These are phyloP conservation scores for Pleurotus platypus DNA, from an alignment of 768 basidiomycete genomes.

Conservation along the genomic window DNA sequence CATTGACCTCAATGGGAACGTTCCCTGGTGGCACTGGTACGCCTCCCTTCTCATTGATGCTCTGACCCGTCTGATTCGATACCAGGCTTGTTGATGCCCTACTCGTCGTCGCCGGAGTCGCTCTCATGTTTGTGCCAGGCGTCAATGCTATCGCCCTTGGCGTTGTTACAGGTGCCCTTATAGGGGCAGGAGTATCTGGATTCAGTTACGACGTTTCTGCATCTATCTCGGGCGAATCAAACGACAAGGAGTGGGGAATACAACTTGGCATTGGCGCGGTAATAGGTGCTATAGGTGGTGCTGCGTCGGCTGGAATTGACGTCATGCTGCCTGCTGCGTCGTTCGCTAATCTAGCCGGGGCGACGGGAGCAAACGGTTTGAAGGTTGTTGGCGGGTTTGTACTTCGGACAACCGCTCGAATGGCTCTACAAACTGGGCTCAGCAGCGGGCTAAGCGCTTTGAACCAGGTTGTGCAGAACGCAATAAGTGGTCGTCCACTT, in stretches of 20 bases:
- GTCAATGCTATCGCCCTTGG: background rate
- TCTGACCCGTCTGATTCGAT: background rate
- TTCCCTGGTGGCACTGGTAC: conserved; percentile 13
- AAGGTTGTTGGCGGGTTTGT: background rate
- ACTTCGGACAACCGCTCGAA: background rate
- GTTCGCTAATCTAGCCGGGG: background rate
- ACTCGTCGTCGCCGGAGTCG: background rate
- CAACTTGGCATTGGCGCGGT: conserved; percentile 10
- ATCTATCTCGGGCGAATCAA: background rate
- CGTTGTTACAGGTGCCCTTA: background rate
- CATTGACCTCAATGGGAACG: conserved; percentile 13
- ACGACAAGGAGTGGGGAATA: conserved; percentile 12
- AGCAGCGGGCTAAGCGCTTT: background rate
- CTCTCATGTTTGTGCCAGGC: background rate
- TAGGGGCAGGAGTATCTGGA: conserved; percentile 10
- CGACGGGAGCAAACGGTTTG: background rate
- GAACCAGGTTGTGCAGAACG: background rate
- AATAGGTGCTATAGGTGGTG: conserved; percentile 8
- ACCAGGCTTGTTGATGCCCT: background rate
- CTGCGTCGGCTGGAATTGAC: conserved; percentile 7
- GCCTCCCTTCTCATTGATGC: background rate
- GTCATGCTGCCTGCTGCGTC: conserved; percentile 9
- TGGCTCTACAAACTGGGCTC: background rate
- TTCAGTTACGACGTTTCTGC: conserved; percentile 6
- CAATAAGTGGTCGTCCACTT: background rate